Conservation (phyloP, 768 basidiomycete species). For the Mycena latifolia region DNA sequence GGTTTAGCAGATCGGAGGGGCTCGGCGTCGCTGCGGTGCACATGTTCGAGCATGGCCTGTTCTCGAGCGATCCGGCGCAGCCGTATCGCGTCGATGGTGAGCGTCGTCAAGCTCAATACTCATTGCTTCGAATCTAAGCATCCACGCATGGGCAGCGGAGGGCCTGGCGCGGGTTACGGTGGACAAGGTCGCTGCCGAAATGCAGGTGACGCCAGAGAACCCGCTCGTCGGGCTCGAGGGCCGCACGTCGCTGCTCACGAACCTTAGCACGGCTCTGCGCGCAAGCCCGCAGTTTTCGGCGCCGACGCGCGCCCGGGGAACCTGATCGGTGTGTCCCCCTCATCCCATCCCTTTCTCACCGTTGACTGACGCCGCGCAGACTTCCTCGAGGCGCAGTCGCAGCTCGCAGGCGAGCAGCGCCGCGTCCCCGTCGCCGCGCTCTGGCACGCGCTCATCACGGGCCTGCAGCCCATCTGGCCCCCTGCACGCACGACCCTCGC, state of each 20-base stretch:
- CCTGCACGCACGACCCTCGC: slow-evolving; percentile 65
- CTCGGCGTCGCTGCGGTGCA: slow-evolving; percentile 90
- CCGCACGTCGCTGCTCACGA: slow-evolving; percentile 80
- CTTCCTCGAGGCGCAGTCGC: slow-evolving; percentile 73
- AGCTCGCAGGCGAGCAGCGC: slow-evolving; percentile 47
- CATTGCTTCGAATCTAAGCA: background rate
- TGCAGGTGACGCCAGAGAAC: slow-evolving; percentile 86
- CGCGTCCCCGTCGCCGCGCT: slow-evolving; percentile 66
- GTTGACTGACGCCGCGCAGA: slow-evolving; percentile 54
- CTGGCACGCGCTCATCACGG: slow-evolving; percentile 86
- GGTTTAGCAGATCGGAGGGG: slow-evolving; percentile 80
- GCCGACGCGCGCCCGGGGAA: slow-evolving; percentile 82
- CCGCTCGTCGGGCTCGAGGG: slow-evolving; percentile 94
- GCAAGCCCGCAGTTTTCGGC: slow-evolving; percentile 80
- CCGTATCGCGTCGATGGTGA: slow-evolving; percentile 86
- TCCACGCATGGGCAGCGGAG: slow-evolving; percentile 67
- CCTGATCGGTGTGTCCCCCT: slow-evolving; percentile 70
- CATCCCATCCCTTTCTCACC: background rate
- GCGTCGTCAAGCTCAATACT: slow-evolving; percentile 31
- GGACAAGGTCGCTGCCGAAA: slow-evolving; percentile 69
- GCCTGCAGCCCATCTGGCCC: slow-evolving; percentile 93
- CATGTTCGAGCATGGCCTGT: slow-evolving; percentile 90
- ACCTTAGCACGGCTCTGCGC: slow-evolving; percentile 78
- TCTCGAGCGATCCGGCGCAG: slow-evolving; percentile 74
- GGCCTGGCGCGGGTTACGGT: slow-evolving; percentile 76